Percentiles rank a stretch among this genome's conserved stretches.
These are phyloP conservation scores for Coelastrella sp. DNA, from an alignment of 139 green algal species.

Conservation along the genomic window DNA sequence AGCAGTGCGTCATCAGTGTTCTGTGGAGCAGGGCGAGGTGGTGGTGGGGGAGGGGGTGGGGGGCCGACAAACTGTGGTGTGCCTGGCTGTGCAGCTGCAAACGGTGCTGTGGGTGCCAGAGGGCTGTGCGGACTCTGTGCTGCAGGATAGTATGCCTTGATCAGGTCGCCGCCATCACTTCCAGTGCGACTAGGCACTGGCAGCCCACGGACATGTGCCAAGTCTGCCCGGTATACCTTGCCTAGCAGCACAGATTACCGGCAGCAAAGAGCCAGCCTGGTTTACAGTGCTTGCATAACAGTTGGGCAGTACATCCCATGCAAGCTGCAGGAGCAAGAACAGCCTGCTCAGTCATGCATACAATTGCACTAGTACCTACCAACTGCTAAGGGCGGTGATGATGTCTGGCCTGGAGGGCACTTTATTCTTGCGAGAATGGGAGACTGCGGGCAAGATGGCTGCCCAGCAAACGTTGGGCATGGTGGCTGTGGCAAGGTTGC, in stretches of 20 bases:
- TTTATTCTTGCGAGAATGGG: neutral
- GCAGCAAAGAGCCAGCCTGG: no score
- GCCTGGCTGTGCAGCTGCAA: neutral
- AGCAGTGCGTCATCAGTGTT: neutral
- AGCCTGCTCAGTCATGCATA: neutral
- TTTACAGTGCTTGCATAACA: no score
- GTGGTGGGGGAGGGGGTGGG: neutral
- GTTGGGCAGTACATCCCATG: neutral
- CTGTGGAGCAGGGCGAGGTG: neutral
- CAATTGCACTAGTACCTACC: neutral
- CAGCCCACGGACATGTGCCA: neutral
- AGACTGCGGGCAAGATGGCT: neutral
- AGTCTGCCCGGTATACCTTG: neutral
- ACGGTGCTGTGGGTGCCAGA: neutral
- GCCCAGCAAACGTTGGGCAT: neutral
- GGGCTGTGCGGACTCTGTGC: no score
- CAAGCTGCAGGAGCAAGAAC: neutral
- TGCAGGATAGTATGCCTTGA: neutral
- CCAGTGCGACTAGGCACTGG: neutral
- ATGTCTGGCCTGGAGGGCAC: neutral
- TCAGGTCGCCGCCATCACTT: neutral
- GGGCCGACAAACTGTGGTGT: neutral
- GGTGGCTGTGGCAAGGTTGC: no score
- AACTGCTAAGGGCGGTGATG: neutral
- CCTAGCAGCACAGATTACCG: no score